Evolutionary conservation across 495 filamentous ascomycete genomes (phyloP), one percentile per base, ranked within the genome.

Genomic region (Neurospora terricola): DNA sequence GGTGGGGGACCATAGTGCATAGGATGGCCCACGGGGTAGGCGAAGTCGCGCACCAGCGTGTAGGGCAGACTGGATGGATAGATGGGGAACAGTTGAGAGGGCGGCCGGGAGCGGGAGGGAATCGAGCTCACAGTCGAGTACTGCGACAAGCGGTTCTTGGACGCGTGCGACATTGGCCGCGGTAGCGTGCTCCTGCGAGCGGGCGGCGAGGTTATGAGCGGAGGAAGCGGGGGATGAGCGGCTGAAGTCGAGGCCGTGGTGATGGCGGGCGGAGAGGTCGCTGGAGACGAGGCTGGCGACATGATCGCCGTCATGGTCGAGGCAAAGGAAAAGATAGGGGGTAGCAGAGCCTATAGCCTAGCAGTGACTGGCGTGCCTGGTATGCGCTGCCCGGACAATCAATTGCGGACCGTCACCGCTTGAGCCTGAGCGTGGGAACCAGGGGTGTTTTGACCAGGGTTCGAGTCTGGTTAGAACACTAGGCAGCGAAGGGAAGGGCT

Each of bases 51-150:
- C 39, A 99, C 94, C 9, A 91, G 86, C 68, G 95, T 88, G 78
- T 98, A 98, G 9, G 92, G 82, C n/a, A 98, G 87, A 78, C 90
- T 95, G 45, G 95, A 94, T 78, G 93, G 91, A 83, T 94, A 97
- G 76, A 91, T 80, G 3, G 94, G 91, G 74, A 94, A 94, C 45
- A 92, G 87, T 78, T 91, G 88, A 27, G 93, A 93, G 75, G 86
- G 85, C 45, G 93, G 91, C 75, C 96, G 88, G 73, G 94, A 94
- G 85, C 89, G 77, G 84, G 90, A 80, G 84, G 86, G 83, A 87
- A 94, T 81, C 85, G 90, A 80, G 85, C 90, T 94, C 77, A 92
- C 86, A 59, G 80, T 85, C 75, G 89, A 90, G 79, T 90, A 88
- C 75, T 89, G 86, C 72, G 88, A 89, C 74, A 88, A 76, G 74